phyloP scores from a whole-genome alignment of 2,329 filamentous ascomycete genomes.

The Aureobasidium zeae region DNA sequence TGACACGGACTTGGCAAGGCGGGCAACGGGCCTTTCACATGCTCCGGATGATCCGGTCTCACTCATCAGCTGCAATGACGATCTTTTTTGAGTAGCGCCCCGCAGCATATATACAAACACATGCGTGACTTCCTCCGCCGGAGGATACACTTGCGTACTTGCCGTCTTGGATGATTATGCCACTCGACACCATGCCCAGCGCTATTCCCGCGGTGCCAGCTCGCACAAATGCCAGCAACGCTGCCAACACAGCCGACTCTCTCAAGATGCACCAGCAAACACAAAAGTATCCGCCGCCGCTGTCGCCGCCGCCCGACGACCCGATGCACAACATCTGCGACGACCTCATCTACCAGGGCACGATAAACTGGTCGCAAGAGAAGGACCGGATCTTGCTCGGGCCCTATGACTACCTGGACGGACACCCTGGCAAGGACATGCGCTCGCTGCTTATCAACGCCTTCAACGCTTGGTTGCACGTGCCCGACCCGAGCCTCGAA shows the following conservation, averaged over 20 bases:
- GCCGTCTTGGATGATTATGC: too few relatives aligned
- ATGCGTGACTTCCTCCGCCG: too few relatives aligned
- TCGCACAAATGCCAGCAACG: too few relatives aligned
- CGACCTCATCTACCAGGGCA: slow-evolving; percentile 34
- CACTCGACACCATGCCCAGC: slow-evolving; percentile 16
- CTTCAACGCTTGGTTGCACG: slow-evolving; percentile 72
- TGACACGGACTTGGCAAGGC: too few relatives aligned
- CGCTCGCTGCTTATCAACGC: slow-evolving; percentile 68
- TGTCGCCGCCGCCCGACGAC: slow-evolving; percentile 9
- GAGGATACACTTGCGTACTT: too few relatives aligned
- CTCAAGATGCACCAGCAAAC: slow-evolving; percentile 8
- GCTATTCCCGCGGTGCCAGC: too few relatives aligned
- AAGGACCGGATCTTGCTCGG: slow-evolving; percentile 71
- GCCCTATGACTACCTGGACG: slow-evolving; percentile 71
- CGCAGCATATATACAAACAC: too few relatives aligned
- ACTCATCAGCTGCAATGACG: too few relatives aligned
- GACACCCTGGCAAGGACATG: slow-evolving; percentile 77
- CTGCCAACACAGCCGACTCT: too few relatives aligned
- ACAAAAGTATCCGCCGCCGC: slow-evolving; percentile 2
- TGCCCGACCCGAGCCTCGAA: slow-evolving; percentile 58
- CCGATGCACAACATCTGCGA: slow-evolving; percentile 19
- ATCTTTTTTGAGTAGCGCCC: too few relatives aligned
- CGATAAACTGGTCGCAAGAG: slow-evolving; percentile 54
- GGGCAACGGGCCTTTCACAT: too few relatives aligned
- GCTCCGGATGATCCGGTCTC: too few relatives aligned